phyloP scores from a whole-genome alignment of 2,329 filamentous ascomycete genomes.

The Madurella fahalii region DNA sequence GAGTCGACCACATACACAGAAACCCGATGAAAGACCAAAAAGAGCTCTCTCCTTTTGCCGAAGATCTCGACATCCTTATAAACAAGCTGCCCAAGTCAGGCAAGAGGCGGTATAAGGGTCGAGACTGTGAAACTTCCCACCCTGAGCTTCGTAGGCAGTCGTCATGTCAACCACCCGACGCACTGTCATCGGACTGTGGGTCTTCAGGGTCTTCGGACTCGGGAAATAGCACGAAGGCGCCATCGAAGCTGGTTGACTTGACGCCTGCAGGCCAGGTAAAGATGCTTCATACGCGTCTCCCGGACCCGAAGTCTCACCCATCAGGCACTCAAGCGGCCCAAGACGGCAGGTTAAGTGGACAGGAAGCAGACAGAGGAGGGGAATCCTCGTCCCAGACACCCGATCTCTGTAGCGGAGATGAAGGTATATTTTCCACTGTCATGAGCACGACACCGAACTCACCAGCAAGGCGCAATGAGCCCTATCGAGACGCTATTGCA shows the following conservation, averaged over 20 bases:
- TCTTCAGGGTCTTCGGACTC: background rate
- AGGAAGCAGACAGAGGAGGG: background rate
- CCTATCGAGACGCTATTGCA: too few relatives aligned
- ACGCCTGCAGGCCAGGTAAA: background rate
- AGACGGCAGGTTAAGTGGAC: background rate
- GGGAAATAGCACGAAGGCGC: background rate
- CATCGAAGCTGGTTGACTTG: background rate
- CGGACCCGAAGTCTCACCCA: too few relatives aligned
- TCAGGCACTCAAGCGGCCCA: background rate
- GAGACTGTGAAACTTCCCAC: background rate
- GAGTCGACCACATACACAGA: background rate
- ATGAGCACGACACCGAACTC: background rate
- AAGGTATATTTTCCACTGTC: background rate
- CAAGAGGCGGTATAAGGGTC: background rate
- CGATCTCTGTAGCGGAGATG: background rate
- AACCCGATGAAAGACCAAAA: background rate
- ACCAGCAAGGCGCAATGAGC: too few relatives aligned
- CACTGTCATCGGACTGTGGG: background rate
- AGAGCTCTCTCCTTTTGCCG: background rate
- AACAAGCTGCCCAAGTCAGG: too few relatives aligned
- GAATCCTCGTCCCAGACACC: background rate
- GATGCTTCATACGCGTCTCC: too few relatives aligned
- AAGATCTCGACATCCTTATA: background rate
- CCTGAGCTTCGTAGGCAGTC: background rate
- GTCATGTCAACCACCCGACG: too few relatives aligned